Conservation (phyloP, 768 basidiomycete species). For the Holtermanniella nyarrowii region DNA sequence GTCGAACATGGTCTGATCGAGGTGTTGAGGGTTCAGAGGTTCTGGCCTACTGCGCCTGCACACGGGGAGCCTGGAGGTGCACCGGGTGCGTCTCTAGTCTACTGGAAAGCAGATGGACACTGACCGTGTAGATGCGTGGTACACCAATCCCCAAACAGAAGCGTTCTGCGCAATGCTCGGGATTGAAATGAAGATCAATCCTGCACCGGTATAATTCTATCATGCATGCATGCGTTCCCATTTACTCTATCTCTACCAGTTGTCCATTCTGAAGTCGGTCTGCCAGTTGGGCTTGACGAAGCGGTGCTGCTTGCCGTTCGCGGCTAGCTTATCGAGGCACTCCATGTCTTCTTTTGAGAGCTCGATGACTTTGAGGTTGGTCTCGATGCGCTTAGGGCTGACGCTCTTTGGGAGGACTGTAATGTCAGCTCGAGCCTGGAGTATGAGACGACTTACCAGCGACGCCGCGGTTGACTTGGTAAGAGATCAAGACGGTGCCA, state of each 20-base stretch:
- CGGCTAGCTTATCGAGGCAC: conserved; percentile 22
- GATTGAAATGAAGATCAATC: conserved; percentile 62
- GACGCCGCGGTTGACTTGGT: conserved; percentile 24
- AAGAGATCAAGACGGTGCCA: conserved; percentile 35
- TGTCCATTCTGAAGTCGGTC: conserved; percentile 26
- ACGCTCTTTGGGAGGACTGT: conserved; percentile 39
- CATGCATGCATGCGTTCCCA: no score
- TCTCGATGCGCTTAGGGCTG: conserved; percentile 29
- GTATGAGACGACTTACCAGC: conserved; percentile 7
- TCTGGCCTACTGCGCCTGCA: conserved; percentile 50
- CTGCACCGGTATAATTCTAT: conserved; percentile 33
- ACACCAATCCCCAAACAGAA: conserved; percentile 79
- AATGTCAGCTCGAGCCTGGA: neutral
- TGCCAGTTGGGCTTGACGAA: conserved; percentile 34
- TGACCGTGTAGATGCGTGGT: conserved; percentile 53
- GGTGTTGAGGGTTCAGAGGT: conserved; percentile 55
- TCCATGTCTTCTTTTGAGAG: conserved; percentile 29
- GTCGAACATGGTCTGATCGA: conserved; percentile 26
- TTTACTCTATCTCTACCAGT: no score
- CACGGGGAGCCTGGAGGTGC: conserved; percentile 42
- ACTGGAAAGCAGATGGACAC: neutral
- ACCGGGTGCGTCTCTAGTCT: conserved; percentile 41
- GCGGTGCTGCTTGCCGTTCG: conserved; percentile 28
- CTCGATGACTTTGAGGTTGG: conserved; percentile 30
- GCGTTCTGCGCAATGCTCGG: conserved; percentile 72